Evolutionary conservation across 441 rosid genomes (phyloP).

Genomic region (Arabidopsis lyrata): DNA sequence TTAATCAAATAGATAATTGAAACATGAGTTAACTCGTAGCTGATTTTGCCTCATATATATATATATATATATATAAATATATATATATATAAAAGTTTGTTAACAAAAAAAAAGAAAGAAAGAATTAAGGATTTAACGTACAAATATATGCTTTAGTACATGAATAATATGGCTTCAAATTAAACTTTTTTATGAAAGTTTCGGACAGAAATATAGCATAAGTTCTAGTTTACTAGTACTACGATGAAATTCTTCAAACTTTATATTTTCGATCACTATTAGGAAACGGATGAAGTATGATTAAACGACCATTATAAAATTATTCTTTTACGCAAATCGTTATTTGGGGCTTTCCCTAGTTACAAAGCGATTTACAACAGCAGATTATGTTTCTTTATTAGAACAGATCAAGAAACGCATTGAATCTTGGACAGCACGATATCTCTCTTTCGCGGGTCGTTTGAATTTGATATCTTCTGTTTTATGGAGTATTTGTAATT

Average conservation of each 20-base stretch:
- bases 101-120: background rate
- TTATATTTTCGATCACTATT: background rate
- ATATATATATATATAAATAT: background rate
- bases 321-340: background rate
- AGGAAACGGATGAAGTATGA: background rate
- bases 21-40: conserved; percentile 3
- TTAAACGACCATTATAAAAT: background rate
- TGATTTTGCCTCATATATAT: conserved; percentile 3
- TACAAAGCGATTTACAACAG: too few relatives aligned
- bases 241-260: background rate
- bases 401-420: too few relatives aligned
- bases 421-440: too few relatives aligned
- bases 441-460: too few relatives aligned
- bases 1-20: background rate
- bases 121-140: background rate
- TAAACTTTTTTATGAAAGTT: background rate
- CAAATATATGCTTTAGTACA: background rate
- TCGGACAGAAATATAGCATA: background rate
- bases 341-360: too few relatives aligned
- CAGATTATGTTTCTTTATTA: too few relatives aligned
- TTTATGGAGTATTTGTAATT: too few relatives aligned
- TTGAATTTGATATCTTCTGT: too few relatives aligned
- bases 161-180: background rate
- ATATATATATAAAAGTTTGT: background rate
- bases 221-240: too few relatives aligned